Base-by-base conservation (phyloP, 2,329 filamentous ascomycete species). In the Pseudodiploospora longispora region DNA sequence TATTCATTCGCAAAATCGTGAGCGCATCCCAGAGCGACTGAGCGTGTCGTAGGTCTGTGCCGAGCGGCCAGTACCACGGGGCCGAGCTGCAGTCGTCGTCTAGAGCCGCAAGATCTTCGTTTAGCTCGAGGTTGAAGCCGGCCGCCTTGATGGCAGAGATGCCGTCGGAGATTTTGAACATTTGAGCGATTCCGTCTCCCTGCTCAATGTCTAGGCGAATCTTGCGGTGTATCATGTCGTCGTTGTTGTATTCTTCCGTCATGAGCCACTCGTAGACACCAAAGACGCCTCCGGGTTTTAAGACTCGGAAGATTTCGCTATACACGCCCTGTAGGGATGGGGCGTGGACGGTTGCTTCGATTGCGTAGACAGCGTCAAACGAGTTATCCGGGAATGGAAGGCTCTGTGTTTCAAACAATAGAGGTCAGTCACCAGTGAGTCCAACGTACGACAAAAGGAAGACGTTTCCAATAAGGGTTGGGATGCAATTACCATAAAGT, bases 251-350 rank as follows among this genome's bases (percentile, higher is more conserved):
- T 27, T 83, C 72, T 51, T 96, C 90, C 6, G 90, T 97, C 93
- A 98, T 97, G 60, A 97, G 75, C 93, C 93, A 97, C 69, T 98
- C 93, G 70, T 97, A 98, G 42, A 97, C 91, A 61, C 91, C 93
- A 58, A 97, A 98, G 41, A 88, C 75, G 64, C 93, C 91, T 48
- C 93, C 93, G 19, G 93, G 93, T 77, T 97, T 98, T 51, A 98
- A 76, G 27, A 96, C 90, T 39, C 87, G 86, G 78, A 84, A 90
- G 59, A 97, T 97, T 67, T 97, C 85, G 62, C 80, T 83, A 73
- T 98, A 98, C 53, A 96, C 89, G 47, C 87, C 90, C 59, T 89
- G 85, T 6, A 97, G 80, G 37, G 82, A 85, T 36, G 91, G 93
- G 0, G 93, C 93, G 64, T 98, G 93, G 41, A 94, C 87, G 3